These are phyloP conservation scores for Viridothelium virens DNA, from an alignment of 495 filamentous ascomycete species.

Conservation along the genomic window DNA sequence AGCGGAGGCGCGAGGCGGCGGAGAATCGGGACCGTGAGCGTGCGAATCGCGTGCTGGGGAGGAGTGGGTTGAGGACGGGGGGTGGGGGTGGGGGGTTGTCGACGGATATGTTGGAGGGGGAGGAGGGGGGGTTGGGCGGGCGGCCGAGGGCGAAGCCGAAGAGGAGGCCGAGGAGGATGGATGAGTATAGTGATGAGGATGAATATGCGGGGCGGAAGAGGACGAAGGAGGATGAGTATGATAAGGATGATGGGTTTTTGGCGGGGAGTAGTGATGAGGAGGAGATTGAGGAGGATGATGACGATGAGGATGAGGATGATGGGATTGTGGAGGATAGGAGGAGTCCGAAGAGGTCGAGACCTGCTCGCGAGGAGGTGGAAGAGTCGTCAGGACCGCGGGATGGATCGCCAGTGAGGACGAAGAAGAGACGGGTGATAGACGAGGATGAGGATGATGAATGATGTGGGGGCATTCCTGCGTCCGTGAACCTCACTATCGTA, in stretches of 20 bases:
- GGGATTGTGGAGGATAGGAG: constrained; percentile 33
- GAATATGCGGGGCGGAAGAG: constrained; percentile 56
- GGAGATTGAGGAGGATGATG: constrained; percentile 50
- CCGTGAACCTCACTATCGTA: too few species aligned
- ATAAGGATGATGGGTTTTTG: constrained; percentile 50
- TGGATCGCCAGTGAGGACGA: neutral
- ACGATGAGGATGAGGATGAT: constrained; percentile 48
- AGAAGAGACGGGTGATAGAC: constrained; percentile 16
- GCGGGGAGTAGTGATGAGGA: constrained; percentile 46
- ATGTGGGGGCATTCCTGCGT: neutral
- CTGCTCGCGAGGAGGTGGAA: constrained; percentile 16
- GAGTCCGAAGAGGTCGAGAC: constrained; percentile 27
- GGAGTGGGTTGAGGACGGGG: constrained; percentile 36
- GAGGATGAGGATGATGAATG: constrained; percentile 22
- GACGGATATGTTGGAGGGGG: constrained; percentile 67
- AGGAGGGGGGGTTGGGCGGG: constrained; percentile 53
- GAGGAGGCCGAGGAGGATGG: constrained; percentile 25
- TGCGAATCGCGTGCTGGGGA: constrained; percentile 44
- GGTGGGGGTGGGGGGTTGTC: constrained; percentile 54
- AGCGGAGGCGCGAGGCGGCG: constrained; percentile 27
- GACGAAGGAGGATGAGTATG: constrained; percentile 67
- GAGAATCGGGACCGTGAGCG: constrained; percentile 55
- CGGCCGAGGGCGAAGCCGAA: constrained; percentile 23
- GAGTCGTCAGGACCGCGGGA: constrained; percentile 15
- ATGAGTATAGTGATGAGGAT: constrained; percentile 37